Base-by-base conservation (phyloP, 2,329 filamentous ascomycete genomes). In the Chaetomiaceae sp. region DNA sequence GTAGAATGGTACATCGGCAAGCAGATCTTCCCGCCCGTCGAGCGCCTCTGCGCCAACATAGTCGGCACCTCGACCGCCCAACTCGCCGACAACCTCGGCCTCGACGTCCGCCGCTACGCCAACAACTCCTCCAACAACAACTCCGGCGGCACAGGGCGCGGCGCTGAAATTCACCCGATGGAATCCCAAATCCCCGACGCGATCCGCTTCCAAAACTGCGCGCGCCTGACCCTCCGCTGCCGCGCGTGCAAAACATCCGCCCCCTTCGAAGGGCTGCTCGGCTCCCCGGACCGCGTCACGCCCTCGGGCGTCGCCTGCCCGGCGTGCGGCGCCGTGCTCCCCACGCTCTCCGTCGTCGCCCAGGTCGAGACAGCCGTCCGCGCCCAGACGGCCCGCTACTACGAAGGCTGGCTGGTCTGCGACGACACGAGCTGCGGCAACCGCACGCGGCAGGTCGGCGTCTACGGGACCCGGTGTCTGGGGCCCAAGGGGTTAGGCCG, bases 1-100 rank as follows among this genome's bases (percentile, higher is more conserved):
- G 81, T 96, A n/a, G 94, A 99, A 67, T 97, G 91, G 81, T 99
- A 99, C 69, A 82, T 99, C 34, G 87, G 90, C 75, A 99, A 99
- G 75, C 94, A 99, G 71, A 96, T 99, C 54, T 90, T 99, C 72
- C 94, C 94, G 10, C 94, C 94, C 0, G 94, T 99, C 23, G 94
- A 99, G 73, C 89, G 94, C 78, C 84, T 99, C 20, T 99, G 94
- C 68, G 94, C 92, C 56, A 96, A 95, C 55, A 96, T 99, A 64
- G 82, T 83, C 13, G 94, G 94, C 54, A 99, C 94, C 1, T 95
- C 96, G 58, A 87, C 92, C 7, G 83, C 89, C 1, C 85, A 91
- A 59, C 80, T 99, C 9, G 94, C 94, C 2, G 91, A 96, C 67
- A 95, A 94, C 67, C 82, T 99, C 13, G 94, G 94, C 2, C 84